Percentiles rank a stretch among this genome's conserved stretches.
Evolutionary conservation across 1,284 basidiomycete species (phyloP).

Genomic region (Sphagnurus paluster): DNA sequence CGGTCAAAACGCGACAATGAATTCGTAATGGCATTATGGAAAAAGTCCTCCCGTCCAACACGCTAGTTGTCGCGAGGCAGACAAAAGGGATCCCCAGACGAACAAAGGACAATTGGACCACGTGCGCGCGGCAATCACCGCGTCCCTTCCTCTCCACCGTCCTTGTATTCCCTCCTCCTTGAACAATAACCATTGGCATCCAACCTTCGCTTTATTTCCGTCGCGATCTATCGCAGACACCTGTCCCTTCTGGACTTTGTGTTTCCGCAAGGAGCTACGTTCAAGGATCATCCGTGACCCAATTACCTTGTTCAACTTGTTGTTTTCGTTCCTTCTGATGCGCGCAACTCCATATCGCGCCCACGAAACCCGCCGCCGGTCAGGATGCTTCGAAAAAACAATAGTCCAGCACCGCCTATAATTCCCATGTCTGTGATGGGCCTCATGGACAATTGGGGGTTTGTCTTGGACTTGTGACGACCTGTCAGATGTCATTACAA

Average conservation of each 20-base stretch:
- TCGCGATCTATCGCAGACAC: slow-evolving; percentile 5
- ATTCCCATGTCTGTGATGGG: too few species aligned
- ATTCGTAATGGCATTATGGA: slow-evolving; percentile 4
- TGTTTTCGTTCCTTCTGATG: not conserved
- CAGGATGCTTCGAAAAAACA: not conserved
- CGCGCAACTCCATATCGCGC: slow-evolving; percentile 2
- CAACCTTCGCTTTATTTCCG: slow-evolving; percentile 2
- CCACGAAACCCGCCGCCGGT: slow-evolving; percentile 10
- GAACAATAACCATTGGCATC: slow-evolving; percentile 17
- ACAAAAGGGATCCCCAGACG: slow-evolving; percentile 19
- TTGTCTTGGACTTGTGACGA: too few species aligned
- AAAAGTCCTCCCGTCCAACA: slow-evolving; percentile 9
- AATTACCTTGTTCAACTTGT: not conserved
- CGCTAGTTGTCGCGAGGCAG: slow-evolving; percentile 12
- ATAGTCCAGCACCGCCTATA: slow-evolving; percentile 4
- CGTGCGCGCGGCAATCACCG: slow-evolving; percentile 12
- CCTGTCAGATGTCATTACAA: too few species aligned
- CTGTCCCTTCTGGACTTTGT: slow-evolving; percentile 16
- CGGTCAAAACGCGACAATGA: slow-evolving; percentile 13
- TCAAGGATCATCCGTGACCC: too few species aligned
- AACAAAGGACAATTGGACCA: slow-evolving; percentile 17
- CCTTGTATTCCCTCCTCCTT: slow-evolving; percentile 13
- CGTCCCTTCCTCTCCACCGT: slow-evolving; percentile 1
- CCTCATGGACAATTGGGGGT: too few species aligned
- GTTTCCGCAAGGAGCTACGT: slow-evolving; percentile 4